Conservation (phyloP, 495 filamentous ascomycete species). For the Daldinia bambusicola region DNA sequence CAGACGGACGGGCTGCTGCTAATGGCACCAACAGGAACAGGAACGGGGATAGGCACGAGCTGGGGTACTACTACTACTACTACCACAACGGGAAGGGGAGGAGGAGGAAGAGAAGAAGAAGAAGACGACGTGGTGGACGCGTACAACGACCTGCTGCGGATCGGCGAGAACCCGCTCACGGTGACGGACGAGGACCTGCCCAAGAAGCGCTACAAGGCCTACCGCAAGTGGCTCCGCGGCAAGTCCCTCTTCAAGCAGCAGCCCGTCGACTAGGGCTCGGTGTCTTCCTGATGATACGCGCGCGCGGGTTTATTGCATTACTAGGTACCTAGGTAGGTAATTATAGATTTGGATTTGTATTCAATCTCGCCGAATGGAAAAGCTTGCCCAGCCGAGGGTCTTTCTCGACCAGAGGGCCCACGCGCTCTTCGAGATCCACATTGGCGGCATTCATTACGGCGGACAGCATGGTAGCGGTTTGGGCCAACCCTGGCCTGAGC, state of each 20-base stretch:
- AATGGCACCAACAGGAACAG: slow-evolving; percentile 6
- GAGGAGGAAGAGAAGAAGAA: too few species aligned
- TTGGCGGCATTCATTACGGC: slow-evolving; percentile 46
- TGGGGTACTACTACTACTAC: too few species aligned
- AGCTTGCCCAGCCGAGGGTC: slow-evolving; percentile 55
- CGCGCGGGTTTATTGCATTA: background rate
- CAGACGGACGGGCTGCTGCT: slow-evolving; percentile 51
- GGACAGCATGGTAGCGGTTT: slow-evolving; percentile 44
- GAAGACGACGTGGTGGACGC: slow-evolving; percentile 77
- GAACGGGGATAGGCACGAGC: too few species aligned
- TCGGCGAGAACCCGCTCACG: slow-evolving; percentile 85
- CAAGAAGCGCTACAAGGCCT: slow-evolving; percentile 96
- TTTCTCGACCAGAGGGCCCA: slow-evolving; percentile 53
- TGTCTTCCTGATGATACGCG: slow-evolving; percentile 14
- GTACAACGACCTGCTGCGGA: slow-evolving; percentile 77
- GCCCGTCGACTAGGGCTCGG: slow-evolving; percentile 67
- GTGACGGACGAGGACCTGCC: slow-evolving; percentile 82
- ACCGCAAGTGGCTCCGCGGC: slow-evolving; percentile 90
- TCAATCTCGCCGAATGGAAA: slow-evolving; percentile 46
- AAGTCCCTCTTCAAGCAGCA: slow-evolving; percentile 95
- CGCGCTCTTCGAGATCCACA: slow-evolving; percentile 46
- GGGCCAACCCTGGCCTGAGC: slow-evolving; percentile 61
- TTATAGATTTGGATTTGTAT: too few species aligned
- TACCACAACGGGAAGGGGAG: too few species aligned
- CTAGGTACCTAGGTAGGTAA: too few species aligned